Evolutionary conservation across 352 stramenopile genomes (phyloP).

Genomic region (Phytophthora chlamydospora): DNA sequence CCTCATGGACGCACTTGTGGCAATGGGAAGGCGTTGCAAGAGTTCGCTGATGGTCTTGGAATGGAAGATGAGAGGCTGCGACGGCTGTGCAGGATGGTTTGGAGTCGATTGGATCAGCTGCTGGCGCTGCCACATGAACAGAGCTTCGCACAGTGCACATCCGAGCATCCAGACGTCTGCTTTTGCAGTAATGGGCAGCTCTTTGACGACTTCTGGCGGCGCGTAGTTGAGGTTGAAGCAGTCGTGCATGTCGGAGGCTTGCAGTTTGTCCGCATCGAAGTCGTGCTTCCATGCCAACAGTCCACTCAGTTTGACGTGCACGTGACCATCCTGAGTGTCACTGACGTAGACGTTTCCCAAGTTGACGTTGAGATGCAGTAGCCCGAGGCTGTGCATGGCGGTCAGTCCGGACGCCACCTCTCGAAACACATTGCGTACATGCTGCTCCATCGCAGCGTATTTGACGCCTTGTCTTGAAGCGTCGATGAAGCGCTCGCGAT

Average conservation of each 20-base stretch:
- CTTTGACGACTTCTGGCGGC: constrained; percentile 49
- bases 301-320: constrained; percentile 45
- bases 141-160: constrained; percentile 54
- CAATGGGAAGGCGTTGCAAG: constrained; percentile 52
- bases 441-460: constrained; percentile 37
- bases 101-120: constrained; percentile 32
- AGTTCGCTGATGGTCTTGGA: constrained; percentile 51
- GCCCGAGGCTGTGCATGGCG: constrained; percentile 58
- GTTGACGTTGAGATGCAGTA: constrained; percentile 66
- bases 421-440: constrained; percentile 45
- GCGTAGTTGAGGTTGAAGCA: constrained; percentile 44
- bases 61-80: constrained; percentile 38
- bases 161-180: constrained; percentile 72
- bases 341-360: constrained; percentile 54
- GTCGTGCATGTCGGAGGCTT: constrained; percentile 40
- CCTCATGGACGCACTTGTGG: constrained; percentile 44
- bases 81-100: constrained; percentile 6
- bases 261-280: constrained; percentile 41
- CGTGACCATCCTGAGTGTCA: background rate
- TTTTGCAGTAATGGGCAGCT: constrained; percentile 46
- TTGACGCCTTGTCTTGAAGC: constrained; percentile 4
- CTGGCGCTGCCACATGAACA: constrained; percentile 58
- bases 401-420: constrained; percentile 55
- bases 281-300: constrained; percentile 51
- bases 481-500: constrained; percentile 21